These are phyloP conservation scores for Cercospora sojina DNA, from an alignment of 2,329 filamentous ascomycete genomes.

Conservation along the genomic window DNA sequence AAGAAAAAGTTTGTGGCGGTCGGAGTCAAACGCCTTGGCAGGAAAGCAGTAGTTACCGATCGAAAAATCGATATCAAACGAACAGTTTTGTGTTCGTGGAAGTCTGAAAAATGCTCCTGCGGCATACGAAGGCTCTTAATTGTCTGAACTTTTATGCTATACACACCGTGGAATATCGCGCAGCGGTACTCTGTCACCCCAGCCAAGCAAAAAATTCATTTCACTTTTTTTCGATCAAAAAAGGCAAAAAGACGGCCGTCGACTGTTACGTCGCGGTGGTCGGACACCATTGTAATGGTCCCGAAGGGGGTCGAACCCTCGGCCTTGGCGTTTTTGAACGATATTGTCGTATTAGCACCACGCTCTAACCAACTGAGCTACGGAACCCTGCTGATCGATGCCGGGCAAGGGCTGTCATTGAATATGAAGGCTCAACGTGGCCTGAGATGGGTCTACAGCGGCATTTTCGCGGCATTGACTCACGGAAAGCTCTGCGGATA, in stretches of 20 bases:
- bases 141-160: no score
- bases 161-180: no score
- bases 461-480: no score
- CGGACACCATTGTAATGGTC: background rate
- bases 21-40: background rate
- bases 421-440: background rate
- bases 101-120: no score
- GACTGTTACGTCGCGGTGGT: background rate
- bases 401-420: no score
- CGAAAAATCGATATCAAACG: background rate
- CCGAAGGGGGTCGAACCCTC: constrained; percentile 23
- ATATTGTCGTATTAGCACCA: constrained; percentile 26
- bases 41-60: background rate
- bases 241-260: constrained; percentile 10
- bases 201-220: no score
- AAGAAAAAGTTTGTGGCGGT: background rate
- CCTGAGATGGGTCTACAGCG: no score
- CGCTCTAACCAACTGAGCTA: constrained; percentile 31
- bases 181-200: no score
- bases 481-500: no score
- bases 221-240: no score
- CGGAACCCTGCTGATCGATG: constrained; percentile 2
- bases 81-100: background rate
- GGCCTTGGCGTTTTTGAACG: constrained; percentile 24
- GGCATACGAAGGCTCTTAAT: no score